Conservation (phyloP, 768 basidiomycete species). For the Mycena pura region DNA sequence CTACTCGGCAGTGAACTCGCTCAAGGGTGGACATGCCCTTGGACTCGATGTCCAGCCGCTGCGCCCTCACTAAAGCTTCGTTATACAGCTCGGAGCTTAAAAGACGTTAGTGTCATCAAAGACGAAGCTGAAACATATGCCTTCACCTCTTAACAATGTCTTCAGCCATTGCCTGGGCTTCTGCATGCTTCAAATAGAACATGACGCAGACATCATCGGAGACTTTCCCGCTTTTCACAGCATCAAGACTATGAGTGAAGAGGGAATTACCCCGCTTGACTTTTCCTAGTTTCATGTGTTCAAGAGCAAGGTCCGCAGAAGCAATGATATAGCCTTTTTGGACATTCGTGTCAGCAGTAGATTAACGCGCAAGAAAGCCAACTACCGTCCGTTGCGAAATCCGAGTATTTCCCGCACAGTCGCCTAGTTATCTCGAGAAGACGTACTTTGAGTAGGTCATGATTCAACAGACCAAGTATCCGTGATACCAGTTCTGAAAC, state of each 20-base stretch:
- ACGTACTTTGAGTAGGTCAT: conserved; percentile 69
- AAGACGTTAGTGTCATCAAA: conserved; percentile 4
- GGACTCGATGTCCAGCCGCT: conserved; percentile 48
- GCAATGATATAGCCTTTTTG: conserved; percentile 63
- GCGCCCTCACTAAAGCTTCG: conserved; percentile 62
- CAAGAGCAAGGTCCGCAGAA: conserved; percentile 77
- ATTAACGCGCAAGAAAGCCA: not conserved
- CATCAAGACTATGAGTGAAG: conserved; percentile 61
- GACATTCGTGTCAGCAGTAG: not conserved
- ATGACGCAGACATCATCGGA: conserved; percentile 60
- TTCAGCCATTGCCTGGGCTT: conserved; percentile 65
- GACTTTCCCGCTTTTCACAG: conserved; percentile 49
- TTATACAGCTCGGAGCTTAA: conserved; percentile 58
- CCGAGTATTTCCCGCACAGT: conserved; percentile 58
- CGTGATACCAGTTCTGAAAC: conserved; percentile 59
- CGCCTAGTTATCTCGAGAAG: conserved; percentile 69
- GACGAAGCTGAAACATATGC: not conserved
- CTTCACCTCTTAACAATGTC: conserved; percentile 65
- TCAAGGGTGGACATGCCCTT: conserved; percentile 57
- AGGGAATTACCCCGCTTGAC: conserved; percentile 67
- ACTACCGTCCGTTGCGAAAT: conserved; percentile 56
- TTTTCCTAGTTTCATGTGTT: conserved; percentile 83
- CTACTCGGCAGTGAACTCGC: conserved; percentile 65
- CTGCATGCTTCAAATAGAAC: conserved; percentile 71
- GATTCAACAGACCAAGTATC: conserved; percentile 73